A percentile compares a stretch with the other conserved stretches of the same genome.
phyloP scores from a whole-genome alignment of 371 early-diverging fungal genomes.

The Saksenaea oblongispora region DNA sequence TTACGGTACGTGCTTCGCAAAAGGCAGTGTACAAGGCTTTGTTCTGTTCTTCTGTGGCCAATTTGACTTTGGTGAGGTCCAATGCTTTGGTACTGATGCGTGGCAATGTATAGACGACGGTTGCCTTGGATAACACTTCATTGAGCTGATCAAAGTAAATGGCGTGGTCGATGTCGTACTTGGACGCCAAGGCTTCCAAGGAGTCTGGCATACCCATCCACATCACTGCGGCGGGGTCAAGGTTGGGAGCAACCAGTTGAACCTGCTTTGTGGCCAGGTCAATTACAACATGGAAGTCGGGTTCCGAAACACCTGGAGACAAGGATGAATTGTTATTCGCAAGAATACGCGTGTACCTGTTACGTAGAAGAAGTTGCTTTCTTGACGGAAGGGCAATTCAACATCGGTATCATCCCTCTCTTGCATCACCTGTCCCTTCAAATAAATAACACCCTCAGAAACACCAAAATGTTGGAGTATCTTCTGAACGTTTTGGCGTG shows the following conservation, averaged over 20 bases:
- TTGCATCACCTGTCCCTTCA: slow-evolving; percentile 63
- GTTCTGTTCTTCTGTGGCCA: slow-evolving; percentile 25
- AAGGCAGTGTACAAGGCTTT: slow-evolving; percentile 60
- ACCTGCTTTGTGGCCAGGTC: slow-evolving; percentile 66
- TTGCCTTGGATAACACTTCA: slow-evolving; percentile 26
- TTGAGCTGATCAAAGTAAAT: slow-evolving; percentile 44
- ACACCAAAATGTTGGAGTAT: slow-evolving; percentile 60
- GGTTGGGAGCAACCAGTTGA: slow-evolving; percentile 68
- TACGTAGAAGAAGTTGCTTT: slow-evolving; percentile 79
- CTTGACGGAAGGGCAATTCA: slow-evolving; percentile 82
- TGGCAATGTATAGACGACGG: slow-evolving; percentile 40
- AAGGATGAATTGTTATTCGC: not conserved
- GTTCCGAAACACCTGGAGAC: slow-evolving; percentile 64
- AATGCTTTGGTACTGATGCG: slow-evolving; percentile 16
- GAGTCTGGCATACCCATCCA: slow-evolving; percentile 80
- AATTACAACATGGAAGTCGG: slow-evolving; percentile 73
- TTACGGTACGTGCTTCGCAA: slow-evolving; percentile 77
- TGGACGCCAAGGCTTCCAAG: slow-evolving; percentile 42
- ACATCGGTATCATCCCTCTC: slow-evolving; percentile 79
- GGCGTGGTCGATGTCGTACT: slow-evolving; percentile 70
- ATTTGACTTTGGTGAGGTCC: slow-evolving; percentile 11
- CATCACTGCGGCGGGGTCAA: slow-evolving; percentile 77
- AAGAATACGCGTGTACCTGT: slow-evolving; percentile 37
- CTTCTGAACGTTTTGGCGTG: slow-evolving; percentile 66
- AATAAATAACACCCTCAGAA: slow-evolving; percentile 65